Base-by-base conservation (phyloP, 2,329 filamentous ascomycete species). In the Drechslerella stenobrocha region DNA sequence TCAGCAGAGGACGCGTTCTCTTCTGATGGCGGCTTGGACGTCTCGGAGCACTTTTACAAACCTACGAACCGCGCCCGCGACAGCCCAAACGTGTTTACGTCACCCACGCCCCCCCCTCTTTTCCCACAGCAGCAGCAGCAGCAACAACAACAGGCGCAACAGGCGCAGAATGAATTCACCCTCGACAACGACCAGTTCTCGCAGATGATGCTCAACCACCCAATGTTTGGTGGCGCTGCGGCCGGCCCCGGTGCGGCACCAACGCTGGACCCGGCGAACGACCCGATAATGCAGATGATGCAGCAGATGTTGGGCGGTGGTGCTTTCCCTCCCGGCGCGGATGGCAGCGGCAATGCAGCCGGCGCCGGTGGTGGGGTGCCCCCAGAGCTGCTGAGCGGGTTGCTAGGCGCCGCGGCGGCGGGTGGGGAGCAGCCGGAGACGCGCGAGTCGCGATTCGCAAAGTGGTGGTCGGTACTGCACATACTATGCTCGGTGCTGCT, bases 211-310 rank as follows among this genome's bases (percentile, higher is more conserved):
- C 80, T 85, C 35, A 61, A 53, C 28, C 60, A 64, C 51, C 52
- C 55, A 30, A 44, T 71, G 2, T 70, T 60, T 26, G 52, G 60
- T 7, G 11, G 28, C 11, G 28, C 28, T 30, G 23, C 40, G n/a
- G 52, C 60, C 9, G 40, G 52, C 73, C 79, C 52, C 72, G 20
- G 73, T 70, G 47, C 73, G 76, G 42, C 74, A 45, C 53, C 28
- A 48, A 69, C 79, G n/a, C 83, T 86, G 57, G 80, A 80, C 18
- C 81, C 83, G 72, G 78, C 53, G 11, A 58, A 84, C n/a, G 86
- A 88, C 73, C 84, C 84, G 9, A 86, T 88, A 82, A 81, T 88
- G 80, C 82, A 84, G 76, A 86, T 91, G 82, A 81, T 92, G 76
- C 83, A 87, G 73, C 86, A 90, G 76, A 84, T 90, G 80, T 83